Evolutionary conservation across 176 grass and related monocot genomes (phyloP).

Genomic region (Musa schizocarpa): DNA sequence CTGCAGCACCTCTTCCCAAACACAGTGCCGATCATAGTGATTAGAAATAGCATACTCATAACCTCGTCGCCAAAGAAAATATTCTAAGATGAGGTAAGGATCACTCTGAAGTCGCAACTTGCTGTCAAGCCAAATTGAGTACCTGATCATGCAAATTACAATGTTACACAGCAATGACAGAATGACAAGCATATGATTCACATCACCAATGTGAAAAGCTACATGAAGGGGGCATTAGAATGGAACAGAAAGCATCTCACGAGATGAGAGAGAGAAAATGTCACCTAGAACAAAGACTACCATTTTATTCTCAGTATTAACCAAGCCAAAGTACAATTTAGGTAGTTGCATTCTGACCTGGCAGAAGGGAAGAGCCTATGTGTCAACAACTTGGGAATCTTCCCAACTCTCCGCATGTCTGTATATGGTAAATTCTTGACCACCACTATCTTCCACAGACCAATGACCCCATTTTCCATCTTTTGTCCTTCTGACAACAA

Average conservation of each 20-base stretch:
- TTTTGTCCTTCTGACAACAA: conserved; percentile 86
- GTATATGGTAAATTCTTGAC: conserved; percentile 82
- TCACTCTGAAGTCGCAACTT: conserved; percentile 91
- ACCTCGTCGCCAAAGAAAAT: conserved; percentile 90
- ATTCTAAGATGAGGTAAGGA: conserved; percentile 89
- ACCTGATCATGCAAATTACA: conserved; percentile 39
- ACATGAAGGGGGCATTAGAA: not conserved
- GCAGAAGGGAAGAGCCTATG: conserved; percentile 88
- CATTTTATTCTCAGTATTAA: not conserved
- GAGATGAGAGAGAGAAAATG: conserved; percentile 4
- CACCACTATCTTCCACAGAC: conserved; percentile 90
- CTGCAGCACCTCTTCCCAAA: conserved; percentile 94
- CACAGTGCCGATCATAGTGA: conserved; percentile 88
- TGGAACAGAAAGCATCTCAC: not conserved
- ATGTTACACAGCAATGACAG: not conserved
- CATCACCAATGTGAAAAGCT: not conserved
- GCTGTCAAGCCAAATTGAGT: conserved; percentile 98
- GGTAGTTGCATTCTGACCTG: conserved; percentile 46
- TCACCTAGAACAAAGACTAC: not conserved
- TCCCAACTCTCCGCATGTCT: conserved; percentile 95
- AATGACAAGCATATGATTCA: not conserved
- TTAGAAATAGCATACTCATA: conserved; percentile 98
- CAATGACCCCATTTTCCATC: conserved; percentile 75
- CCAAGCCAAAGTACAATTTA: not conserved
- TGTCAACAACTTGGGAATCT: conserved; percentile 91